Percentiles rank a stretch among this genome's conserved stretches.
Conservation (phyloP, 2,329 filamentous ascomycete genomes). For the Fusarium papillatum region DNA sequence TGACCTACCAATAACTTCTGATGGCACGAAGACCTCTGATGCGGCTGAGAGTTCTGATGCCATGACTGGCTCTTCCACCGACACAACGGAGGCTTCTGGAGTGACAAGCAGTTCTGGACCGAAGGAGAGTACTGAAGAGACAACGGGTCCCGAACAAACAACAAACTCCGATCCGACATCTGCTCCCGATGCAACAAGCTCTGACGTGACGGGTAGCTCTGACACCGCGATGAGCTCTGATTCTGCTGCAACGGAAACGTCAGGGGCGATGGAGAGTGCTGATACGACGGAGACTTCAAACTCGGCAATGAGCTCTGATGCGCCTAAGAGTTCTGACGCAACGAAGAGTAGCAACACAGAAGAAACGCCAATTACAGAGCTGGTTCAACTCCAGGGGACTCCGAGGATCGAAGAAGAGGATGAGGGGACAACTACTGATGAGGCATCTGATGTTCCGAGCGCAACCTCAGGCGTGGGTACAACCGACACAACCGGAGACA, state of each 20-base stretch:
- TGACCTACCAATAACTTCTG: neutral
- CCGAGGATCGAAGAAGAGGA: neutral
- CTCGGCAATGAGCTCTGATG: neutral
- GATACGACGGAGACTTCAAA: neutral
- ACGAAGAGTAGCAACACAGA: neutral
- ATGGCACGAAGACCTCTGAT: neutral
- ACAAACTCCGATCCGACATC: neutral
- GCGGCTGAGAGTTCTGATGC: neutral
- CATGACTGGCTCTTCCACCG: neutral
- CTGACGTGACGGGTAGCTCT: neutral
- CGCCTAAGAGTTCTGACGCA: neutral
- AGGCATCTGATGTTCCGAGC: neutral
- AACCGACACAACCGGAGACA: neutral
- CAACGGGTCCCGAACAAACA: neutral
- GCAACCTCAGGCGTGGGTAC: neutral
- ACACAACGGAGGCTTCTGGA: neutral
- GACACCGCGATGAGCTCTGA: neutral
- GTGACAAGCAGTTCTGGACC: neutral
- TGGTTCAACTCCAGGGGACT: neutral
- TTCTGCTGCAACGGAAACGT: neutral
- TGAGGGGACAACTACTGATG: neutral
- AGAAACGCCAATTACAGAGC: neutral
- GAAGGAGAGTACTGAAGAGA: neutral
- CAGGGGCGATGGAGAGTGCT: neutral
- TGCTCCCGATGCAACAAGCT: neutral